Base-by-base conservation (phyloP, 1,284 basidiomycete genomes). In the Phaffia rhodozyma region DNA sequence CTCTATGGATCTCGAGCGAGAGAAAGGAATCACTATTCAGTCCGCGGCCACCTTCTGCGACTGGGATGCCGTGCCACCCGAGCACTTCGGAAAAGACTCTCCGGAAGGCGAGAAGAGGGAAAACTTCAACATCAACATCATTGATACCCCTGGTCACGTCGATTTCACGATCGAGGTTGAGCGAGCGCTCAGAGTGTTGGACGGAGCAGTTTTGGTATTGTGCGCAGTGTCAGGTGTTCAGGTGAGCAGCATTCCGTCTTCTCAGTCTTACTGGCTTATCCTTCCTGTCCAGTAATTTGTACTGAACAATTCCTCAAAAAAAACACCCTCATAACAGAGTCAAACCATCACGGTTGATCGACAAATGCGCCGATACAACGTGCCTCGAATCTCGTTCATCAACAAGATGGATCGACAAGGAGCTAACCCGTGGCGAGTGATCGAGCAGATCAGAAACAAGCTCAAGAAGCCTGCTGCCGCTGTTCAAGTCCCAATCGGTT, bases 131-230 rank as follows among this genome's bases (percentile, higher is more conserved):
- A 86, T 98, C 75, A 99, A 99, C 76, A 98, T 98, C 68, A 98
- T 99, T 72, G 96, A 99, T 78, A 98, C 96, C 0, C 96, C 96
- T 67, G 89, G 91, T 70, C 96, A 98, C 81, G 96, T 99, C 70
- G 96, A 99, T 76, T 98, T 99, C 73, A 99, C 96, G 3, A 98
- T 98, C 71, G 96, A 98, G 77, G 96, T 98, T 7, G 96, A 99
- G 76, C 84, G 96, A 34, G 96, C 96, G 43, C 79, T 99, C 59
- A 86, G 96, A 68, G 96, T 98, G 11, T 79, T 99, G 65, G 96
- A 98, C 75, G 96, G 96, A 68, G 96, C 96, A 55, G 89, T 97
- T 58, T 77, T 99, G 69, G 96, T 99, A 29, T 80, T 98, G 48
- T 98, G 96, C 78, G 92, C 96, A 29, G 94, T 97, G 55, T 87